A percentile compares a stretch with the other conserved stretches of the same genome.
phyloP scores from a whole-genome alignment of 164 flowering plant genomes.

The Buxus sempervirens region DNA sequence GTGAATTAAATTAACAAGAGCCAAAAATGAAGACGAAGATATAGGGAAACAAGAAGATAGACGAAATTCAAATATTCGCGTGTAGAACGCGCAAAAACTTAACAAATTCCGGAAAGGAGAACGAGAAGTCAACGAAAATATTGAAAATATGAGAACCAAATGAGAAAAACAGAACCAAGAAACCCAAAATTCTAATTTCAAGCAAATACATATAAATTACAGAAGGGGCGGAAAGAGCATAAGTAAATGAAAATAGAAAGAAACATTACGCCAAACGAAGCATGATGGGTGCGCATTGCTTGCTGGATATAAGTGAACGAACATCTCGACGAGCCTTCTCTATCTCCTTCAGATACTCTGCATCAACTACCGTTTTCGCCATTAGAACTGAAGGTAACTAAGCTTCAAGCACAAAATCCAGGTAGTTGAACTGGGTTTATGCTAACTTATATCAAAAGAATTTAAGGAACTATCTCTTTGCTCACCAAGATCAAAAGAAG shows the following conservation, averaged over 20 bases:
- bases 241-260: conserved; percentile 1
- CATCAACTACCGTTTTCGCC: conserved; percentile 73
- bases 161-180: neutral
- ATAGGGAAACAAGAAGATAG: neutral
- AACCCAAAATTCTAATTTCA: neutral
- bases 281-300: conserved; percentile 93
- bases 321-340: conserved; percentile 92
- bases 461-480: too few relatives aligned
- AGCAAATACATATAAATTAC: neutral
- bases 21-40: too few relatives aligned
- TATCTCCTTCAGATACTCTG: conserved; percentile 73
- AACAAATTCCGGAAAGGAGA: neutral
- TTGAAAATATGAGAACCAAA: neutral
- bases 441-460: neutral
- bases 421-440: neutral
- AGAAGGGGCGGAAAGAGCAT: neutral
- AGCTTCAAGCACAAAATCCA: neutral
- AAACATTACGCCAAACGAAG: conserved; percentile 83
- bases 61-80: too few relatives aligned
- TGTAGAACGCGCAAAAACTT: neutral
- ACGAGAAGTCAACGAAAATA: too few relatives aligned
- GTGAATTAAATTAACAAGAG: too few relatives aligned
- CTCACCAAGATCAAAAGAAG: neutral
- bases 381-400: conserved; percentile 27
- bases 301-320: conserved; percentile 76